Conservation (phyloP, 495 filamentous ascomycete species). For the Oidiodendron maius region DNA sequence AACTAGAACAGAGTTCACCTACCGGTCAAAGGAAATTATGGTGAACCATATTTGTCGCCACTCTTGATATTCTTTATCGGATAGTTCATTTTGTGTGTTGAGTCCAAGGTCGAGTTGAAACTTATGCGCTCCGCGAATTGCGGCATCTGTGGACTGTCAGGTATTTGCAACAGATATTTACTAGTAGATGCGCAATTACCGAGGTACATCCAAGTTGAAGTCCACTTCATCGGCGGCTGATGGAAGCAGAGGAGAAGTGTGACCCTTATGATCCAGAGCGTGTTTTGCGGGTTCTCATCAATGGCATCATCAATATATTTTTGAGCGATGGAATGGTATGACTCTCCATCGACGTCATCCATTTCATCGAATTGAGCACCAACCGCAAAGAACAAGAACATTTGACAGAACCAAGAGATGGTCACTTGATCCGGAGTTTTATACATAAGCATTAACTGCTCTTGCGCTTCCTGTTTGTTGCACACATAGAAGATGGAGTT, state of each 20-base stretch:
- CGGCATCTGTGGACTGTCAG: constrained; percentile 12
- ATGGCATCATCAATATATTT: constrained; percentile 17
- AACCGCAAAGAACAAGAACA: constrained; percentile 14
- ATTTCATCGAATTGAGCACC: constrained; percentile 15
- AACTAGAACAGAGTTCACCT: constrained; percentile 6
- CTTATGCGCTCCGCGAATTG: constrained; percentile 13
- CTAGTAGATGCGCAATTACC: constrained; percentile 8
- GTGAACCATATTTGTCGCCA: constrained; percentile 14
- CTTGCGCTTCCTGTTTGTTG: constrained; percentile 8
- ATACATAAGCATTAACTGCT: constrained; percentile 12
- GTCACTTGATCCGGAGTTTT: constrained; percentile 6
- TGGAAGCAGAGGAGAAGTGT: constrained; percentile 15
- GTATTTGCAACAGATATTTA: background rate
- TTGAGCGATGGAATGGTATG: constrained; percentile 11
- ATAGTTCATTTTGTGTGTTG: constrained; percentile 12
- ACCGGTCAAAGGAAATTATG: constrained; percentile 15
- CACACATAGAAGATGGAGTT: constrained; percentile 16
- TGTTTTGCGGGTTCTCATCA: constrained; percentile 15
- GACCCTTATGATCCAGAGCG: constrained; percentile 14
- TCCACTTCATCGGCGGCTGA: constrained; percentile 14
- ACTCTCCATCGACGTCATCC: constrained; percentile 8
- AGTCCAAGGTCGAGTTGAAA: constrained; percentile 12
- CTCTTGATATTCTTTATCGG: constrained; percentile 10
- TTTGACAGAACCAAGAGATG: constrained; percentile 17
- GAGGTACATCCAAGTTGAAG: constrained; percentile 14